phyloP scores from a whole-genome alignment of 2,329 filamentous ascomycete genomes.

The Penicillium freii region DNA sequence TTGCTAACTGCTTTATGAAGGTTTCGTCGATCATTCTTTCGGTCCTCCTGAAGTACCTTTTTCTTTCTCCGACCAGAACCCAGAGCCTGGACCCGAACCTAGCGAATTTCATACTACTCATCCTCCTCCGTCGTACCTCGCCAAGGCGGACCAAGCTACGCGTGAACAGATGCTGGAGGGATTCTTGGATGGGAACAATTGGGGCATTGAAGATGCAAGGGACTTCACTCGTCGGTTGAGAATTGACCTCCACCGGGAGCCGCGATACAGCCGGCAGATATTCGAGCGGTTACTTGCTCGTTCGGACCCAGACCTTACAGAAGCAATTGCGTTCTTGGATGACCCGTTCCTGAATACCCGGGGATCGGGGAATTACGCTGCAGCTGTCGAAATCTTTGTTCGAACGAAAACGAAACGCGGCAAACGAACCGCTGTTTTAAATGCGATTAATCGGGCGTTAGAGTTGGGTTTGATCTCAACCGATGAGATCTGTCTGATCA shows the following conservation, averaged over 20 bases:
- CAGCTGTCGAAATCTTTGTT: conserved; percentile 28
- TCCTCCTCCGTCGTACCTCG: background rate
- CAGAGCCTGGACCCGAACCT: conserved; percentile 9
- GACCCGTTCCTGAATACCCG: conserved; percentile 38
- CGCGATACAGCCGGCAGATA: conserved; percentile 36
- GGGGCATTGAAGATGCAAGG: conserved; percentile 30
- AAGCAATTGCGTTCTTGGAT: conserved; percentile 35
- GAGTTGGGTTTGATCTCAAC: conserved; percentile 36
- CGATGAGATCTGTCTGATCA: conserved; percentile 34
- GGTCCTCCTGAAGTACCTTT: conserved; percentile 17
- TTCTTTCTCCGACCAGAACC: conserved; percentile 24
- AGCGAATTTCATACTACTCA: conserved; percentile 6
- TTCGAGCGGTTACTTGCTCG: conserved; percentile 33
- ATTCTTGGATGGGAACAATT: conserved; percentile 19
- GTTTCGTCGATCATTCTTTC: conserved; percentile 19
- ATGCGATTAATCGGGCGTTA: conserved; percentile 30
- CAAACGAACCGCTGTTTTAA: conserved; percentile 25
- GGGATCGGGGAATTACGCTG: conserved; percentile 37
- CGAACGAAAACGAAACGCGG: conserved; percentile 17
- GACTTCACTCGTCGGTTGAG: conserved; percentile 27
- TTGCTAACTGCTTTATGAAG: conserved; percentile 14
- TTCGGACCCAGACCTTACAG: conserved; percentile 14
- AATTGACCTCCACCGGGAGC: conserved; percentile 37
- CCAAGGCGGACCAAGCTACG: background rate
- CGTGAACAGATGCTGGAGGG: conserved; percentile 17